A percentile compares a stretch with the other conserved stretches of the same genome.
Conservation (phyloP, 2,329 filamentous ascomycete species). For the Talaromyces amestolkiae region DNA sequence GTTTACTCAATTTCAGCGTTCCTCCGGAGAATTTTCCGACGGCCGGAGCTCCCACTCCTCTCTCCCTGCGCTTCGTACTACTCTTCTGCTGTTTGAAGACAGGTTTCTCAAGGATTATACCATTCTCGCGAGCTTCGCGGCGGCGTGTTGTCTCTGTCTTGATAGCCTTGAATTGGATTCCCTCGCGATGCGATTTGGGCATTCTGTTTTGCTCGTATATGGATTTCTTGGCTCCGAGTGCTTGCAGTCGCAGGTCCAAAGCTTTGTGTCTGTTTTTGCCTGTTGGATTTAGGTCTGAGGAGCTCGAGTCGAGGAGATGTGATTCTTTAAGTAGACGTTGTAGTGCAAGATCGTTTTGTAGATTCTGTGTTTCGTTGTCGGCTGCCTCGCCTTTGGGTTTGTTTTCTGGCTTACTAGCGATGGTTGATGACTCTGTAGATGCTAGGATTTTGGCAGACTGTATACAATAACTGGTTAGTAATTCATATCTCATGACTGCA, state of each 20-base stretch:
- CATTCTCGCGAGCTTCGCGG: conserved; percentile 81
- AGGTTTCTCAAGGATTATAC: conserved; percentile 75
- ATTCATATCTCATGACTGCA: neutral
- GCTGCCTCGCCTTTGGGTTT: conserved; percentile 38
- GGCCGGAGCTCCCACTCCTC: conserved; percentile 70
- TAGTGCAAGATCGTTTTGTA: conserved; percentile 89
- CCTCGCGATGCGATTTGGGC: conserved; percentile 82
- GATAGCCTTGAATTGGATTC: conserved; percentile 69
- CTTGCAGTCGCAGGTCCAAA: conserved; percentile 77
- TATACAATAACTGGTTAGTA: conserved; percentile 20
- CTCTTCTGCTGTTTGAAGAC: conserved; percentile 34
- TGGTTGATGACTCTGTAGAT: conserved; percentile 26
- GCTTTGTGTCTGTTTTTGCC: conserved; percentile 78
- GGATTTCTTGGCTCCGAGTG: conserved; percentile 73
- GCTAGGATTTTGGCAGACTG: conserved; percentile 50
- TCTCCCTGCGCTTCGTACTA: conserved; percentile 50
- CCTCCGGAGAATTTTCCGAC: conserved; percentile 79
- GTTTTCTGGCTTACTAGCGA: conserved; percentile 23
- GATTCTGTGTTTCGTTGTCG: conserved; percentile 64
- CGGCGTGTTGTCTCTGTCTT: conserved; percentile 68
- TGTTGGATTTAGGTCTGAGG: conserved; percentile 53
- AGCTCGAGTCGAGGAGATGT: conserved; percentile 69
- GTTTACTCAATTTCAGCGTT: conserved; percentile 72
- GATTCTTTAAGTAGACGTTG: conserved; percentile 90
- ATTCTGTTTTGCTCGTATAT: conserved; percentile 74